Conservation (phyloP, 257 asterid species). For the Haberlea rhodopensis region DNA sequence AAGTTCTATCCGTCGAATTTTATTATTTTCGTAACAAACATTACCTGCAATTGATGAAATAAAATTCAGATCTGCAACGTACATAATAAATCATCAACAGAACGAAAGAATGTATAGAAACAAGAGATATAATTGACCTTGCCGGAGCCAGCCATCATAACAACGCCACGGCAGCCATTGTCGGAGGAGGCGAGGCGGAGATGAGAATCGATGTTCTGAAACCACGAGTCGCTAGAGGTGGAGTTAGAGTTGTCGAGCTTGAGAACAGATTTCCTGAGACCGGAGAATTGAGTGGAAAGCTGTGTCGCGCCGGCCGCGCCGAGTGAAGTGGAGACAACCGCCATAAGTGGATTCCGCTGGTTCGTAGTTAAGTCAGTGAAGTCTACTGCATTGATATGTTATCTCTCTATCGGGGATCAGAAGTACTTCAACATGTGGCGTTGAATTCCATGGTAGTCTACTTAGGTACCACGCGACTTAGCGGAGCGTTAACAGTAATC, state of each 20-base stretch:
- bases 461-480: too few relatives aligned
- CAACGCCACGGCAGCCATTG: constrained; percentile 57
- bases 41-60: constrained; percentile 12
- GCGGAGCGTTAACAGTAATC: too few relatives aligned
- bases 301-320: constrained; percentile 27
- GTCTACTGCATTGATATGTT: background rate
- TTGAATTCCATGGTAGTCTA: too few relatives aligned
- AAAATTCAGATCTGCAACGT: constrained; percentile 23
- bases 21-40: background rate
- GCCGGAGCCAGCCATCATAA: constrained; percentile 90
- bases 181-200: constrained; percentile 46
- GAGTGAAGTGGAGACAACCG: constrained; percentile 41
- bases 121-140: constrained; percentile 46
- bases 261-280: constrained; percentile 59
- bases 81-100: background rate
- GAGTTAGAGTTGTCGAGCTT: constrained; percentile 52
- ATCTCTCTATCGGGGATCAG: background rate
- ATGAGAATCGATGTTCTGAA: constrained; percentile 52
- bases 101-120: background rate
- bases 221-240: constrained; percentile 53
- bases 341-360: constrained; percentile 22
- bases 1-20: background rate
- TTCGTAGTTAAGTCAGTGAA: background rate
- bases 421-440: too few relatives aligned
- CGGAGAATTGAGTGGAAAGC: constrained; percentile 43